Evolutionary conservation across 129 eudicot species (phyloP), one percentile per base, ranked within the genome.

Genomic region (Cynara cardunculus): DNA sequence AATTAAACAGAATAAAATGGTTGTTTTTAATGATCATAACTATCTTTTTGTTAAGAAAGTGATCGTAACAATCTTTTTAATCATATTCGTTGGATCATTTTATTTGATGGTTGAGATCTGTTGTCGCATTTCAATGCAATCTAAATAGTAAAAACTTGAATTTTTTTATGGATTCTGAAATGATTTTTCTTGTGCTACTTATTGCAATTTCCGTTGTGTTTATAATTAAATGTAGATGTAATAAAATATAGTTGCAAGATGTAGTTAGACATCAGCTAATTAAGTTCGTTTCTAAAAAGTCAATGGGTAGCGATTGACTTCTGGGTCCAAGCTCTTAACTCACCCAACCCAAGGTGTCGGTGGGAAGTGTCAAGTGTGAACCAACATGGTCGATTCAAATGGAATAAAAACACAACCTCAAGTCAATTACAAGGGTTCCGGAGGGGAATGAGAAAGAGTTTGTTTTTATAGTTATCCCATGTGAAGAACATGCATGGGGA

Each of bases 301-400:
- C 82, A 46, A 49, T 69, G 30, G 69, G 76, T 26, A 28, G 41
- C 1, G 31, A 22, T 70, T 69, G 82, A 79, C 82, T 79, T 79
- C 25, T 46, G 69, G 69, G 82, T 79, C 35, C 73, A 21, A 35
- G 27, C 16, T 77, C 59, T 28, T 66, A 65, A 66, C 80, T 81
- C 84, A 81, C 69, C 61, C 73, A 73, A 25, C 79, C 76, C 85
- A 53, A 67, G 56, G 80, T 82, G 85, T 82, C 81, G 85, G 77
- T 75, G 81, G 27, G 62, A 81, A 26, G 75, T 67, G 71, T 69
- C 28, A 81, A 27, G 75, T 68, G 76, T 82, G 81, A 82, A 69
- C 81, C 72, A 74, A 76, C 79, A 73, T 80, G 84, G 79, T 66
- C 26, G 18, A 66, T 18, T 72, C 10, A 35, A 37, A 62, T n/a